Base-by-base conservation (phyloP, 106 monocot genomes). In the Vanilla planifolia region DNA sequence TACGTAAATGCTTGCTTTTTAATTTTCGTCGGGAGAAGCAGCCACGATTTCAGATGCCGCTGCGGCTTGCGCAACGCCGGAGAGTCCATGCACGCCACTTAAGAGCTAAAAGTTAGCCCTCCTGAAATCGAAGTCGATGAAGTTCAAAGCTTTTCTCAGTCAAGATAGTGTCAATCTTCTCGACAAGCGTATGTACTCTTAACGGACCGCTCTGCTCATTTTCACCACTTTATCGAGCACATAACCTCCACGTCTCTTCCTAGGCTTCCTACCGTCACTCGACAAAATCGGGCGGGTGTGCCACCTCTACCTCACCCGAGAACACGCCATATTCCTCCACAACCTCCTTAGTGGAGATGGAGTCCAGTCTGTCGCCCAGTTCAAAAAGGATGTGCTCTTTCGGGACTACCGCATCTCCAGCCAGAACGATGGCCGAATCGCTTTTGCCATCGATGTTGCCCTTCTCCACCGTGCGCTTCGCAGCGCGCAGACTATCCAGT, bases 401-500 rank as follows among this genome's bases (percentile, higher is more conserved):
- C 57, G 64, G 1, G 91, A 92, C 64, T 88, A 88, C 79, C 81
- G 81, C 46, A 78, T 98, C 70, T 85, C 89, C 66, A 89, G 89
- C 86, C 79, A 80, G 72, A 80, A 77, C 68, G 84, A 69, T 1
- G 79, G 85, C 43, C 78, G 79, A 26, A 84, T 98, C 61, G 91
- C 88, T 20, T 98, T 98, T 63, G 71, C 84, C 17, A 50, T 91
- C 59, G 96, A 98, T 35, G 69, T 70, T 43, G 53, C 77, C 27
- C 84, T 98, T 51, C 90, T 98, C 62, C 91, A 91, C 66, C 87
- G 96, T 24, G 96, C 96, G 41, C 77, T 98, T 41, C 87, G 87
- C 74, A 98, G 98, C 64, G 87, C 91, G n/a, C 62, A 82, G 44
- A 69, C 88, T 33, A 77, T 88, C 42, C 80, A 87, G 29, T 41